Evolutionary conservation across 768 basidiomycete genomes (phyloP).

Genomic region (Hydnomerulius pinastri): DNA sequence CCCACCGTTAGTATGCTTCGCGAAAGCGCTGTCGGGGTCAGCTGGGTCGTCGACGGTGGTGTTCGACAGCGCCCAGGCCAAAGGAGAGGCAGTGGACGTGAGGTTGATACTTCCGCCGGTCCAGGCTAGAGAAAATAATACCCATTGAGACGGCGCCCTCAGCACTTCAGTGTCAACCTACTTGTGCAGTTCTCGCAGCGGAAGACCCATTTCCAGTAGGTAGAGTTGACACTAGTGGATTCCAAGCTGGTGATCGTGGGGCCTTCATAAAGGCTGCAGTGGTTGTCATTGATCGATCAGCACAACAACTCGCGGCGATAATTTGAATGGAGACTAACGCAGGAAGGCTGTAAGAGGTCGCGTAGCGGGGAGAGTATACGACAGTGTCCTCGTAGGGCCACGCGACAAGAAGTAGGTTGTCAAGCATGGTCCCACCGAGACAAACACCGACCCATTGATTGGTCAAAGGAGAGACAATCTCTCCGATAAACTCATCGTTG

Average conservation of each 20-base stretch:
- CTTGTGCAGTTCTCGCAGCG: slow-evolving; percentile 67
- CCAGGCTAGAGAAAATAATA: slow-evolving; percentile 32
- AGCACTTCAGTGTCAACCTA: slow-evolving; percentile 36
- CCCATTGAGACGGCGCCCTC: too few species aligned
- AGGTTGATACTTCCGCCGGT: slow-evolving; percentile 39
- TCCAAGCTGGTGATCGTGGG: slow-evolving; percentile 55
- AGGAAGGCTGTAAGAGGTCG: slow-evolving; percentile 40
- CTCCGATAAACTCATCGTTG: slow-evolving; percentile 57
- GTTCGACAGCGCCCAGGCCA: slow-evolving; percentile 53
- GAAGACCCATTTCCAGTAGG: slow-evolving; percentile 70
- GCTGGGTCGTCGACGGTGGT: slow-evolving; percentile 49
- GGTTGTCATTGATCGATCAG: too few species aligned
- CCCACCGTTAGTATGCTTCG: slow-evolving; percentile 62
- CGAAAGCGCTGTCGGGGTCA: slow-evolving; percentile 51
- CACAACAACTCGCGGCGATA: too few species aligned
- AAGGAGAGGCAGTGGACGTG: slow-evolving; percentile 32
- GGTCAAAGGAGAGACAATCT: slow-evolving; percentile 56
- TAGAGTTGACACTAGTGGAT: slow-evolving; percentile 52
- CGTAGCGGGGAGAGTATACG: slow-evolving; percentile 52
- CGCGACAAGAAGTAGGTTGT: slow-evolving; percentile 57
- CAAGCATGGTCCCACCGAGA: slow-evolving; percentile 55
- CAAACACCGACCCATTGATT: slow-evolving; percentile 59
- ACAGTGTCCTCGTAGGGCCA: slow-evolving; percentile 54
- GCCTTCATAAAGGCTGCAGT: slow-evolving; percentile 25
- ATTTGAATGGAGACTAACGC: slow-evolving; percentile 4